Evolutionary conservation across 2,329 filamentous ascomycete genomes (phyloP).

Genomic region (Cercospora beticola): DNA sequence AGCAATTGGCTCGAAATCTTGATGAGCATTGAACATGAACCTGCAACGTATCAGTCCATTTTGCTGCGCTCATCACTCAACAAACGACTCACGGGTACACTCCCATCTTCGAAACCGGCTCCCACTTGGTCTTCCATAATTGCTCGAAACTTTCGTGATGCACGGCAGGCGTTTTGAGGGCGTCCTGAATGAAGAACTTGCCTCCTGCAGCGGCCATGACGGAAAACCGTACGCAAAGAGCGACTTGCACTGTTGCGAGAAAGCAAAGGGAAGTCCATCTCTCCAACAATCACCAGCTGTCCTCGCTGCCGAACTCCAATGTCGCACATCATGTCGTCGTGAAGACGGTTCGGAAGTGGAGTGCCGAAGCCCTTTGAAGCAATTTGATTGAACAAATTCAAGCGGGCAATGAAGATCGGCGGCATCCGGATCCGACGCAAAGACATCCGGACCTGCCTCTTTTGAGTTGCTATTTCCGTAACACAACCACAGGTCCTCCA

Average conservation of each 20-base stretch:
- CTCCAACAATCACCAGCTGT: not conserved
- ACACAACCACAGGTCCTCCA: not conserved
- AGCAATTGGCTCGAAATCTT: conserved; percentile 71
- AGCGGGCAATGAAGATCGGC: not conserved
- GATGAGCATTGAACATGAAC: conserved; percentile 69
- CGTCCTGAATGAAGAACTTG: conserved; percentile 49
- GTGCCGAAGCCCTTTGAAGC: not conserved
- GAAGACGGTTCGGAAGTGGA: conserved; percentile 7
- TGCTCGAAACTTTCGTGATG: conserved; percentile 51
- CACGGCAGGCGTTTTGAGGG: conserved; percentile 42
- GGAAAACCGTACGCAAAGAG: not conserved
- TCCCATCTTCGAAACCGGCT: conserved; percentile 58
- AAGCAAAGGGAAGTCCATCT: not conserved
- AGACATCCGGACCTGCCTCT: not conserved
- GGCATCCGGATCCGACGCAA: not conserved
- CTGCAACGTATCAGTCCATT: not conserved
- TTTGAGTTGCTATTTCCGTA: not conserved
- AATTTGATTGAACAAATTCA: not conserved
- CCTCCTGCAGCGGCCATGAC: conserved; percentile 30
- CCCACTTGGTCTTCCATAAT: conserved; percentile 75
- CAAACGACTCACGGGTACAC: conserved; percentile 42
- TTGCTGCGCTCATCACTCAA: not conserved
- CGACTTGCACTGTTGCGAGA: not conserved
- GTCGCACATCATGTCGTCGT: not conserved
- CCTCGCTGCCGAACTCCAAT: not conserved